Conservation (phyloP, 495 filamentous ascomycete species). For the Lasiosphaeris hirsuta region DNA sequence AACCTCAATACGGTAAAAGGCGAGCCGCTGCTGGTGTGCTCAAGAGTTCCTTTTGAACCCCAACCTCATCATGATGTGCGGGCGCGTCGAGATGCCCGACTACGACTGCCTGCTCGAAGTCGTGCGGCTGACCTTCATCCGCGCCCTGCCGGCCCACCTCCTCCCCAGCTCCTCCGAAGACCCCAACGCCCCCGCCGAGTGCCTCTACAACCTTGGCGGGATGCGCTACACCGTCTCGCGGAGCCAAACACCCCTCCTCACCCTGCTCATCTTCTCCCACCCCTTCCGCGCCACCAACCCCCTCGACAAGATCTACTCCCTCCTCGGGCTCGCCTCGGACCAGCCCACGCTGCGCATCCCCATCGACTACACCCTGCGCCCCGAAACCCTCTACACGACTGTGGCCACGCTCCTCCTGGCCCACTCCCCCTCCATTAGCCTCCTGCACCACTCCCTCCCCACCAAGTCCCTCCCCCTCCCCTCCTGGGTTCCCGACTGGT, state of each 20-base stretch:
- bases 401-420: background rate
- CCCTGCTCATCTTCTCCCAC: background rate
- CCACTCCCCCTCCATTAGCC: background rate
- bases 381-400: slow-evolving; percentile 1
- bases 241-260: background rate
- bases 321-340: background rate
- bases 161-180: background rate
- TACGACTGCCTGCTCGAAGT: background rate
- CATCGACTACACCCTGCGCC: background rate
- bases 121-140: background rate
- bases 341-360: background rate
- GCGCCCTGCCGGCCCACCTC: background rate
- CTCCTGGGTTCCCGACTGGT: slow-evolving; percentile 17
- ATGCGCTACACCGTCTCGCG: background rate
- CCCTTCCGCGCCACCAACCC: slow-evolving; percentile 7
- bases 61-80: slow-evolving; percentile 11
- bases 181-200: background rate
- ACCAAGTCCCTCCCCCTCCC: slow-evolving; percentile 1
- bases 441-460: background rate
- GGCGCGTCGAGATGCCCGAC: background rate
- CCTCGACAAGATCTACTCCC: slow-evolving; percentile 11
- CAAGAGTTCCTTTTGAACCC: slow-evolving; percentile 13
- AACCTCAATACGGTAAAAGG: background rate
- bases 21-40: slow-evolving; percentile 13
- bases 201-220: background rate